A percentile compares a stretch with the other conserved stretches of the same genome.
Conservation (phyloP, 2,329 filamentous ascomycete genomes). For the Penicillium sp. region DNA sequence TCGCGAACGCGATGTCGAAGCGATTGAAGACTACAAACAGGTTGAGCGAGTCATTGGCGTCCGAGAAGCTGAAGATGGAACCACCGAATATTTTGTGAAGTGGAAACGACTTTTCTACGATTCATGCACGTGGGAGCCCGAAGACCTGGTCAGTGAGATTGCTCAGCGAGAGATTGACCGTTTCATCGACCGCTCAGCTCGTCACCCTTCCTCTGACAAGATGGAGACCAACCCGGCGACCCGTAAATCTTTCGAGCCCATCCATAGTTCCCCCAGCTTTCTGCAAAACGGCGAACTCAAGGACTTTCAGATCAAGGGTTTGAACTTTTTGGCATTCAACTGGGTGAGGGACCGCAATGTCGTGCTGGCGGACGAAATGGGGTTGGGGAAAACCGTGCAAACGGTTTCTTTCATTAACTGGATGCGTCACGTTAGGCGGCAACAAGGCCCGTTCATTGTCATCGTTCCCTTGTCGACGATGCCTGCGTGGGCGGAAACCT, state of each 20-base stretch:
- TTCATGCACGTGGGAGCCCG: constrained; percentile 86
- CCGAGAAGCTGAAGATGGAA: constrained; percentile 68
- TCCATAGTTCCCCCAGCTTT: constrained; percentile 78
- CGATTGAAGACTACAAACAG: constrained; percentile 80
- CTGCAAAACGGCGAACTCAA: constrained; percentile 78
- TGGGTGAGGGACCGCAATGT: constrained; percentile 94
- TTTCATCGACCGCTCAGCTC: constrained; percentile 75
- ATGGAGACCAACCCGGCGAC: constrained; percentile 70
- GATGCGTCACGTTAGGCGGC: constrained; percentile 80
- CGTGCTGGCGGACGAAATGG: constrained; percentile 98
- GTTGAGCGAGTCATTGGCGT: constrained; percentile 88
- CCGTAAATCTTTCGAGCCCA: constrained; percentile 63
- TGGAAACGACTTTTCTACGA: constrained; percentile 95
- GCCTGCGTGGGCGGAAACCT: constrained; percentile 96
- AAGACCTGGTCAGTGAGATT: constrained; percentile 65
- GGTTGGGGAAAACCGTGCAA: constrained; percentile 94
- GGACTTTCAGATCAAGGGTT: constrained; percentile 85
- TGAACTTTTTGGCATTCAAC: constrained; percentile 94
- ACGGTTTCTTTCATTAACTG: constrained; percentile 96
- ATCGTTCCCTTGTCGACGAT: constrained; percentile 97
- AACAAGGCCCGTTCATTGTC: constrained; percentile 92
- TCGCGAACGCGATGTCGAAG: constrained; percentile 82
- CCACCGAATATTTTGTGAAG: constrained; percentile 84
- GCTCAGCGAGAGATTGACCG: constrained; percentile 89
- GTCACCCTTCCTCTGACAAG: constrained; percentile 73